Evolutionary conservation across 176 grass and related monocot genomes (phyloP).

Genomic region (Ensete glaucum): DNA sequence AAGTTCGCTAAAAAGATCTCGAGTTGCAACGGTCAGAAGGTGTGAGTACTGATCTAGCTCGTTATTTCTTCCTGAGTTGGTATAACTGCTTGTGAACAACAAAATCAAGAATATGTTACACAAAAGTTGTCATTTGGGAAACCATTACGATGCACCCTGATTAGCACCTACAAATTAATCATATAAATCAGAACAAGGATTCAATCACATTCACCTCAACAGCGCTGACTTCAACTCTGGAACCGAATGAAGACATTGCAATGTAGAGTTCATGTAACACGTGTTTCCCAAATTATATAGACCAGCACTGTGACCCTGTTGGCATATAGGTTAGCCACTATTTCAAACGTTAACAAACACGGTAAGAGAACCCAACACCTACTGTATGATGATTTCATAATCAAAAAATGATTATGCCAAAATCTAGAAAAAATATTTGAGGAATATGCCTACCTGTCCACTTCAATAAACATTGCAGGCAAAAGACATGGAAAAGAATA

Average conservation of each 20-base stretch:
- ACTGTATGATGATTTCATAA: too few species aligned
- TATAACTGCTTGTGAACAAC: constrained; percentile 40
- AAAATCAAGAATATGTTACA: neutral
- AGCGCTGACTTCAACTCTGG: constrained; percentile 94
- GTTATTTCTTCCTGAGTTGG: constrained; percentile 65
- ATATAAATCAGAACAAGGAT: neutral
- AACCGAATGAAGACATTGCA: constrained; percentile 96
- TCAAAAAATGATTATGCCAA: too few species aligned
- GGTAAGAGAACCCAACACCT: too few species aligned
- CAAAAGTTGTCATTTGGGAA: neutral
- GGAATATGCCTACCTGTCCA: too few species aligned
- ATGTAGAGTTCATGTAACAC: constrained; percentile 98
- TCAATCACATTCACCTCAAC: constrained; percentile 39
- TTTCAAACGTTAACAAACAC: neutral
- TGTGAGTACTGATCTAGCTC: constrained; percentile 85
- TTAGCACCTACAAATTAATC: neutral
- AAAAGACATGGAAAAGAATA: too few species aligned
- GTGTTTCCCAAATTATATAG: constrained; percentile 98
- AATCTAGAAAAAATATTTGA: too few species aligned
- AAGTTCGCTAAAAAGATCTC: constrained; percentile 87
- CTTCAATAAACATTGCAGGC: too few species aligned
- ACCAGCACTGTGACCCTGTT: constrained; percentile 89
- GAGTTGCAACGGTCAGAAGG: constrained; percentile 82
- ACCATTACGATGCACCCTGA: too few species aligned
- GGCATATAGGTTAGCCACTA: constrained; percentile 18